Conservation (phyloP, 2,329 filamentous ascomycete species). For the Neofusicoccum cordaticola region DNA sequence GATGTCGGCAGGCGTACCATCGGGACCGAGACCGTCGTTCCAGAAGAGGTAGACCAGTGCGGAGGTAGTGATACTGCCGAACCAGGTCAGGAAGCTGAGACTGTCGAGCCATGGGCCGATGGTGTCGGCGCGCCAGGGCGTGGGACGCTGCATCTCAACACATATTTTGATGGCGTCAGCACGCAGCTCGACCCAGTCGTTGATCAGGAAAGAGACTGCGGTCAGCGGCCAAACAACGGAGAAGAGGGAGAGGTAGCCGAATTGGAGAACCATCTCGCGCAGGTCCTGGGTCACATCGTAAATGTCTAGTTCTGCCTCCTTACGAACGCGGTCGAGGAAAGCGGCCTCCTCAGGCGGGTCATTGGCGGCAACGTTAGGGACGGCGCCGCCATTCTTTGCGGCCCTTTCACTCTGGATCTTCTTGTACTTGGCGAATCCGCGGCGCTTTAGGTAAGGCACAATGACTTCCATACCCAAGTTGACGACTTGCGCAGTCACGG, state of each 20-base stretch:
- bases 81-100: conserved; percentile 86
- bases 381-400: conserved; percentile 53
- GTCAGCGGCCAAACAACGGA: conserved; percentile 95
- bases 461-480: conserved; percentile 82
- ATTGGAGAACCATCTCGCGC: conserved; percentile 88
- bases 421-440: conserved; percentile 74
- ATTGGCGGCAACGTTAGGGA: conserved; percentile 50
- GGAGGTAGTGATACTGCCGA: conserved; percentile 82
- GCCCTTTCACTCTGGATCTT: conserved; percentile 63
- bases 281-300: conserved; percentile 93
- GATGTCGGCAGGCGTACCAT: conserved; percentile 67
- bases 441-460: conserved; percentile 80
- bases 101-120: conserved; percentile 91
- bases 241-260: conserved; percentile 86
- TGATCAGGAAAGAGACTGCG: conserved; percentile 80
- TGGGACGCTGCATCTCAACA: conserved; percentile 81
- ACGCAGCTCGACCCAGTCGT: conserved; percentile 94
- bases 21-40: conserved; percentile 62
- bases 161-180: conserved; percentile 95
- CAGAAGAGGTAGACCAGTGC: conserved; percentile 84
- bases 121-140: conserved; percentile 84
- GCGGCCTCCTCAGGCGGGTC: conserved; percentile 74
- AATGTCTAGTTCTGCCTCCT: conserved; percentile 74
- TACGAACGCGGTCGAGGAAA: conserved; percentile 77
- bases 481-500: conserved; percentile 88